A percentile compares a stretch with the other conserved stretches of the same genome.
phyloP scores from a whole-genome alignment of 345 rosid genomes.

The Boechera divaricarpa region DNA sequence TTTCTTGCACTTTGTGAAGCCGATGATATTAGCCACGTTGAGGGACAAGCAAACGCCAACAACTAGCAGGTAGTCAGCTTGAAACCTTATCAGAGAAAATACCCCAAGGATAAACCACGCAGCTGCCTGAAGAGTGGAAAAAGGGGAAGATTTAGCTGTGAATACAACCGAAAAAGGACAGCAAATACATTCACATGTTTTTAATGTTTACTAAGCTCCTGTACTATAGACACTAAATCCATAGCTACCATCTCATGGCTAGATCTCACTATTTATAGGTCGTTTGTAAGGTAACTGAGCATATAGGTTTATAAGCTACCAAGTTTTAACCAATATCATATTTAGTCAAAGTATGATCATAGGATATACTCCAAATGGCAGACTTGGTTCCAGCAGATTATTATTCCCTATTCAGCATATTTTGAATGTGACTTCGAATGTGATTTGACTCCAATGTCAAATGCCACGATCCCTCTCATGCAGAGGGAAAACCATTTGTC shows the following conservation, averaged over 20 bases:
- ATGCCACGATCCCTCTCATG: background rate
- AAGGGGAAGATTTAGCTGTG: conserved; percentile 8
- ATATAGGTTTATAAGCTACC: conserved; percentile 17
- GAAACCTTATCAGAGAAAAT: conserved; percentile 65
- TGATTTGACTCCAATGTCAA: conserved; percentile 10
- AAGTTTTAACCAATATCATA: conserved; percentile 20
- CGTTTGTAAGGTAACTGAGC: conserved; percentile 21
- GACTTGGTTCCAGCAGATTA: conserved; percentile 13
- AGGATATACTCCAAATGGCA: conserved; percentile 10
- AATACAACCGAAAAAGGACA: background rate
- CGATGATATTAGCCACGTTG: conserved; percentile 66
- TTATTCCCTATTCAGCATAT: conserved; percentile 10
- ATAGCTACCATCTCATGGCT: conserved; percentile 29
- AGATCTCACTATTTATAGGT: conserved; percentile 13
- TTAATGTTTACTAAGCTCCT: conserved; percentile 20
- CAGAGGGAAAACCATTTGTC: background rate
- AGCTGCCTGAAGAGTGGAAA: conserved; percentile 51
- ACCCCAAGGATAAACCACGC: conserved; percentile 65
- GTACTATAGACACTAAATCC: conserved; percentile 10
- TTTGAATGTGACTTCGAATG: conserved; percentile 11
- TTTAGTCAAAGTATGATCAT: background rate
- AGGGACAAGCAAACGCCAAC: conserved; percentile 72
- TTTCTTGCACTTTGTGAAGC: conserved; percentile 76
- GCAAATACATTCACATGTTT: conserved; percentile 1
- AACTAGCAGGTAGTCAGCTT: conserved; percentile 71